Evolutionary conservation across 78 protist genomes (phyloP), one percentile per base, ranked within the genome.

Genomic region (Goniomonas avonlea): DNA sequence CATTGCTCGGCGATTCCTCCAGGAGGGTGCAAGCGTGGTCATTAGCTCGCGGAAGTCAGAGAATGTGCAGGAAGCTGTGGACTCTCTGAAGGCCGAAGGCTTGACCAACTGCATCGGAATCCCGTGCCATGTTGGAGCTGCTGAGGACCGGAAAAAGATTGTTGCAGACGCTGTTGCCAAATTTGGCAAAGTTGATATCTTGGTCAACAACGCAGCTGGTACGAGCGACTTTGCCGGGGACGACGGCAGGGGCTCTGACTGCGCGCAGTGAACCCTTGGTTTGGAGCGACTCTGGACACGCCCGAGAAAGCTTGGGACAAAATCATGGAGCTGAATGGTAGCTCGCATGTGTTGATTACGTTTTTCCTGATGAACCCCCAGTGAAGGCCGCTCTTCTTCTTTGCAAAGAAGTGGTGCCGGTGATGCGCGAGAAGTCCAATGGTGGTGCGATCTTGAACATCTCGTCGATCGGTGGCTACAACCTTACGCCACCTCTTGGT

Each of bases 191-290:
- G 5, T 82, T 3, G 86, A 82, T 27, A 48, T 61, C 0, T 74
- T 82, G 27, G 81, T 82, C 25, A 7, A 3, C 69, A 82, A 82
- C 65, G 86, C 79, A n/a, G n/a, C n/a, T n/a, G n/a, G n/a, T n/a
- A n/a, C n/a, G n/a, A n/a, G n/a, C n/a, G n/a, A n/a, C n/a, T n/a
- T n/a, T n/a, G n/a, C n/a, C n/a, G n/a, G n/a, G n/a, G n/a, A n/a
- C n/a, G n/a, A n/a, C n/a, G n/a, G n/a, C n/a, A n/a, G n/a, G n/a
- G n/a, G n/a, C n/a, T n/a, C n/a, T n/a, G n/a, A n/a, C n/a, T n/a
- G n/a, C n/a, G n/a, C 8, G 86, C 80, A 43, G 71, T 45, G 59
- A 35, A 17, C 0, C 79, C 86, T 3, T 7, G 0, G 20, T 60
- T 47, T 2, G 86, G 86, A 0, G 66, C 71, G 11, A 41, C 63